Evolutionary conservation across 176 grass and related monocot species (phyloP), one percentile per base, ranked within the genome.

Genomic region (Echinochloa phyllopogon): DNA sequence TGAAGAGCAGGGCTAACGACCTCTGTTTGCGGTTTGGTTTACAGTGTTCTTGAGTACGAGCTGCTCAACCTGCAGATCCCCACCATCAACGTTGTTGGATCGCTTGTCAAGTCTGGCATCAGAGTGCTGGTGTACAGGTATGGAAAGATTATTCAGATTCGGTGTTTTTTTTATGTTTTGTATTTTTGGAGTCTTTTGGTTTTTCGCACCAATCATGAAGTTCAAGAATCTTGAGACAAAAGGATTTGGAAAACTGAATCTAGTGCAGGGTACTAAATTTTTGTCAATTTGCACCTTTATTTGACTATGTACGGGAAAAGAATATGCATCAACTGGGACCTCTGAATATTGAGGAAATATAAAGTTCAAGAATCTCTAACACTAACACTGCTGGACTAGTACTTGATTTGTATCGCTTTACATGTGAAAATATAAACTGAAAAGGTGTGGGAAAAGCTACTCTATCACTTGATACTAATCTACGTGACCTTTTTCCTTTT

Each of bases 51-150:
- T 5, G 87, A 99, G 72, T 99, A 99, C 43, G 89, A 96, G 76
- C 88, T 99, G 15, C 93, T 99, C 53, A 96, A 99, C 65, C 41
- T 99, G 88, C 91, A 95, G 80, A 96, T 90, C 67, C 96, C 96
- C 10, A 96, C 93, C 27, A 96, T 96, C 60, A 77, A 76, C 63
- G 51, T 96, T 8, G 93, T 99, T 24, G 96, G 89, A 4, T 92
- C 89, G 23, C 93, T 99, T 18, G 42, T 96, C 4, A 92, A 81
- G 74, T 92, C 93, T 0, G 91, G 93, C 65, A 87, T 99, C 45
- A 78, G 88, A 56, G 91, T 94, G 77, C 85, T 99, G 5, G 89
- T 99, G 83, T 99, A 99, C 91, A 99, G 96, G 96, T 98, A 93
- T 17, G 0, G 47, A 69, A 52, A 71, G 74, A 77, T 40, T 2